Conservation (phyloP, 1,284 basidiomycete species). For the Ganoderma sinense region DNA sequence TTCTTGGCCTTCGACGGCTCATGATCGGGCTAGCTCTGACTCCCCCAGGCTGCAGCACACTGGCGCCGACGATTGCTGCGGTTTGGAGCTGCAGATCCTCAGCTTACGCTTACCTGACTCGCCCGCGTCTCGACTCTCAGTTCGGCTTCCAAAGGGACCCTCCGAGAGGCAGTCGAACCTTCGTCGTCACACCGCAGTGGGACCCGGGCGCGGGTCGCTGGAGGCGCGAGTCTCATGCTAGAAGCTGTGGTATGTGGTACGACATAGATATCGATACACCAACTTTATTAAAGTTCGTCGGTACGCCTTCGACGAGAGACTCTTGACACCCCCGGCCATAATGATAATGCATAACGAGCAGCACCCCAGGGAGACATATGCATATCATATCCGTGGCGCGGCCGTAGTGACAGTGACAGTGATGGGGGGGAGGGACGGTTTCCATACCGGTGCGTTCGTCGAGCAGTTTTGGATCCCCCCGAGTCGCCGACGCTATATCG, state of each 20-base stretch:
- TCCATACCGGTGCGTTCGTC: not conserved
- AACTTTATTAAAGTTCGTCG: not conserved
- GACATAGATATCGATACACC: too few relatives aligned
- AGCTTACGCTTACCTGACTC: not conserved
- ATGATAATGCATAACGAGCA: too few relatives aligned
- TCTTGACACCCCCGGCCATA: not conserved
- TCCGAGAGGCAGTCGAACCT: not conserved
- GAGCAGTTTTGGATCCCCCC: not conserved
- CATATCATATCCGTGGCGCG: not conserved
- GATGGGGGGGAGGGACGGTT: not conserved
- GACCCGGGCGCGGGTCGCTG: not conserved
- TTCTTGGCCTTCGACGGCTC: not conserved
- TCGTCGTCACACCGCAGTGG: not conserved
- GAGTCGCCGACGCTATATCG: not conserved
- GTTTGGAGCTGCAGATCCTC: not conserved
- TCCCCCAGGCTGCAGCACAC: not conserved
- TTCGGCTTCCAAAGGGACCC: not conserved
- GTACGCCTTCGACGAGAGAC: not conserved
- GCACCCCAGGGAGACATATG: not conserved
- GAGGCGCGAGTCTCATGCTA: not conserved
- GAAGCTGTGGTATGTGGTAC: conserved; percentile 2
- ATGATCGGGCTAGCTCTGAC: too few relatives aligned
- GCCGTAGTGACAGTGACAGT: not conserved
- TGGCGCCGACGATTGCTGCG: not conserved
- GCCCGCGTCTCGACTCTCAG: not conserved